Percentiles rank a stretch among this genome's conserved stretches.
These are phyloP conservation scores for Pyrrhoderma lamaoense DNA, from an alignment of 1,284 basidiomycete species.

Conservation along the genomic window DNA sequence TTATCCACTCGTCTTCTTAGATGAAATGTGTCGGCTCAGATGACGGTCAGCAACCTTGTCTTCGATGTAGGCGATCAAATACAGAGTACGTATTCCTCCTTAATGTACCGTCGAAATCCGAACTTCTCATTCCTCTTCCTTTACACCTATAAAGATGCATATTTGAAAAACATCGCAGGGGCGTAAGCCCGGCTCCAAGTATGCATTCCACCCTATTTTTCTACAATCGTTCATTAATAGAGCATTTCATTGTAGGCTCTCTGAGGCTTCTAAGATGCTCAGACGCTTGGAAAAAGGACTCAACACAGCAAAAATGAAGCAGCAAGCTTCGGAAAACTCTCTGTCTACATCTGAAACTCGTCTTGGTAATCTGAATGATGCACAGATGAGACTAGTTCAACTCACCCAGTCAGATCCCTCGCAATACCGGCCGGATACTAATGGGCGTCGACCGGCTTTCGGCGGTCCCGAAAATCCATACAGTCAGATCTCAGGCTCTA, in stretches of 20 bases:
- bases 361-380: slow-evolving; percentile 3
- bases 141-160: slow-evolving; percentile 45
- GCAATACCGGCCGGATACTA: slow-evolving; percentile 11
- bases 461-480: slow-evolving; percentile 20
- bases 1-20: slow-evolving; percentile 31
- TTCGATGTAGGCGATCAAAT: slow-evolving; percentile 71
- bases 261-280: slow-evolving; percentile 81
- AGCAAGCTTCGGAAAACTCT: slow-evolving; percentile 33
- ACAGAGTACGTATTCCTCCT: slow-evolving; percentile 45
- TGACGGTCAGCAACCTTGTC: slow-evolving; percentile 66
- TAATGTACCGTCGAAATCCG: slow-evolving; percentile 6
- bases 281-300: slow-evolving; percentile 76
- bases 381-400: slow-evolving; percentile 30
- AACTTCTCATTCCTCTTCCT: slow-evolving; percentile 12
- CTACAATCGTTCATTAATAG: slow-evolving; percentile 12
- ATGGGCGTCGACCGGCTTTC: slow-evolving; percentile 30
- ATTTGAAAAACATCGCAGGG: slow-evolving; percentile 83
- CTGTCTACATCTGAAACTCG: slow-evolving; percentile 21
- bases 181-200: slow-evolving; percentile 85
- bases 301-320: slow-evolving; percentile 67
- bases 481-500: slow-evolving; percentile 29
- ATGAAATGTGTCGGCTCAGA: slow-evolving; percentile 86
- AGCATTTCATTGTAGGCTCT: slow-evolving; percentile 42
- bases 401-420: slow-evolving; percentile 18
- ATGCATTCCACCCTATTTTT: slow-evolving; percentile 24